Evolutionary conservation across 495 filamentous ascomycete genomes (phyloP).

Genomic region (Tetracladium marchalianum): DNA sequence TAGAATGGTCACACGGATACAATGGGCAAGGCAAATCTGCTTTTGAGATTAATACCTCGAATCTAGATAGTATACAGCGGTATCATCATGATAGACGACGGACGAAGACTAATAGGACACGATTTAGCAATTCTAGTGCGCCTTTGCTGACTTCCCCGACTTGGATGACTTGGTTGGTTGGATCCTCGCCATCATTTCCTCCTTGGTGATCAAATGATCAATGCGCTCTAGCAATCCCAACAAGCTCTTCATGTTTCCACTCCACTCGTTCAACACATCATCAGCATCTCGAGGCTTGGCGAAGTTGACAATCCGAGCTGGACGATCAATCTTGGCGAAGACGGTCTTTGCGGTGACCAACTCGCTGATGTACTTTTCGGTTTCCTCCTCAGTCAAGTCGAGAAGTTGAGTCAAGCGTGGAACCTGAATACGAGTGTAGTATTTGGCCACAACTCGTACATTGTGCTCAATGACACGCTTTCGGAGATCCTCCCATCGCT

Average conservation of each 20-base stretch:
- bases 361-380: conserved; percentile 93
- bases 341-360: conserved; percentile 94
- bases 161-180: conserved; percentile 39
- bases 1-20: background rate
- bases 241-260: conserved; percentile 95
- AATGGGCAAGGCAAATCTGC: conserved; percentile 2
- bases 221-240: conserved; percentile 87
- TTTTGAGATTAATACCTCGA: conserved; percentile 12
- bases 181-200: conserved; percentile 99
- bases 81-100: conserved; percentile 6
- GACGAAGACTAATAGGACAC: conserved; percentile 10
- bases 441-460: conserved; percentile 92
- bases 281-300: conserved; percentile 91
- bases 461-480: conserved; percentile 99
- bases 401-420: conserved; percentile 78
- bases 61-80: conserved; percentile 23
- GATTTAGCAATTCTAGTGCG: conserved; percentile 11
- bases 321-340: conserved; percentile 94
- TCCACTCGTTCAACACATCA: conserved; percentile 97
- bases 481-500: conserved; percentile 84
- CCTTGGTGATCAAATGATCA: conserved; percentile 98
- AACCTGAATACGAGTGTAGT: conserved; percentile 96
- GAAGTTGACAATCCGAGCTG: conserved; percentile 84
- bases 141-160: conserved; percentile 14
- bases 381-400: conserved; percentile 88